Conservation (phyloP, 148 eudicot genomes). For the Fallopia convolvulus region DNA sequence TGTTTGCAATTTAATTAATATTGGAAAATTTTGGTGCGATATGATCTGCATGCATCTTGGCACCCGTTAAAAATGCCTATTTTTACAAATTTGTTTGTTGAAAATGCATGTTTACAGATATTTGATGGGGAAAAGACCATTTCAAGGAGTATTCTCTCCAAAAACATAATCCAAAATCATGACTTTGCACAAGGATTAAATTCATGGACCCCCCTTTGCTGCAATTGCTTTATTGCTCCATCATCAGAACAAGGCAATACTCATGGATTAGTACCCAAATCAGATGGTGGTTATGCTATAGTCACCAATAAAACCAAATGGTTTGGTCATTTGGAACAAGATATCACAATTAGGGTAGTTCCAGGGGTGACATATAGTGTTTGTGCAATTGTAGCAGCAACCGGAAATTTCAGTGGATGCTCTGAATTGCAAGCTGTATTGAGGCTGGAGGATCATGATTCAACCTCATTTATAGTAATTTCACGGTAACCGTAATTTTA, state of each 20-base stretch:
- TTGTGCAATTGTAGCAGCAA: conserved; percentile 54
- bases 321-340: conserved; percentile 87
- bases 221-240: conserved; percentile 39
- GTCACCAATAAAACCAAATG: conserved; percentile 49
- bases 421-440: conserved; percentile 54
- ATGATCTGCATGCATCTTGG: not conserved
- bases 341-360: conserved; percentile 52
- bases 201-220: conserved; percentile 66
- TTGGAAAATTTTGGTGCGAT: too few relatives aligned
- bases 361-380: conserved; percentile 45
- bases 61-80: too few relatives aligned
- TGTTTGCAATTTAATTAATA: too few relatives aligned
- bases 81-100: too few relatives aligned
- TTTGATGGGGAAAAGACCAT: conserved; percentile 19
- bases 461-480: not conserved
- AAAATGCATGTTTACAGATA: conserved; percentile 22
- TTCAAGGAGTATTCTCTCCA: conserved; percentile 16
- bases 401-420: conserved; percentile 33
- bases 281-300: conserved; percentile 38
- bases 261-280: not conserved
- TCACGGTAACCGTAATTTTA: not conserved
- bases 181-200: conserved; percentile 65
- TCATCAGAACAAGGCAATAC: conserved; percentile 22
- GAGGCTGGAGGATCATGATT: conserved; percentile 36
- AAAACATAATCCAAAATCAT: conserved; percentile 58